Evolutionary conservation across 2,329 filamentous ascomycete species (phyloP), one percentile per base, ranked within the genome.

Genomic region (Clarireedia hainanense): DNA sequence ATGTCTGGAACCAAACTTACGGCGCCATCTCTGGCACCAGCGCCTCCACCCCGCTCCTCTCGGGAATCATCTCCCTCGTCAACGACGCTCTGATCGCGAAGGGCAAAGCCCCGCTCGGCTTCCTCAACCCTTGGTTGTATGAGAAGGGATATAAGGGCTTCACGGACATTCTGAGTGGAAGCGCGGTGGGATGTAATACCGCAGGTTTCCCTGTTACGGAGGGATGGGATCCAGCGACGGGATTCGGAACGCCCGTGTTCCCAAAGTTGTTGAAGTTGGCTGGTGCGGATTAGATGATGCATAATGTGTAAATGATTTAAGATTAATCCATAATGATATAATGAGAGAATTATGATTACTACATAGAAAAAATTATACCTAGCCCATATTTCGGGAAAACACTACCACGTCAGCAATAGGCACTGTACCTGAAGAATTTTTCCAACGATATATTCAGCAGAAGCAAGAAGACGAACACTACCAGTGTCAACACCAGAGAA

Each of bases 31-130:
- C 72, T 24, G 80, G 80, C 3, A 80, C 76, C 1, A 75, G 71
- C 7, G 80, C 81, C 12, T 77, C 80, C 0, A 71, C 77, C 0
- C 84, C 84, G 0, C 70, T 80, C 0, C 76, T 79, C 3, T 75
- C 80, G 0, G 78, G 75, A 17, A 73, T 86, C 56, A 72, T 87
- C 39, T 71, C 79, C 2, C 73, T 87, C 4, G 71, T 86, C 46
- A 87, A 87, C 61, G 83, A 85, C 58, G 80, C 80, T 0, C 71
- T 81, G 14, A 67, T 85, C 17, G 70, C 75, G 0, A 70, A 70
- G 10, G 78, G 79, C 6, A 76, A 78, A 64, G 64, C 65, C 6
- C 63, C 68, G 0, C 63, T 75, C 2, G 73, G 73, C 2, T 75
- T 74, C 64, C 57, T 75, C 52, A 76, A 75, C 64, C 73, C 73